Evolutionary conservation across 2,329 filamentous ascomycete species (phyloP), one percentile per base, ranked within the genome.

Genomic region (Leptographium wingfieldii): DNA sequence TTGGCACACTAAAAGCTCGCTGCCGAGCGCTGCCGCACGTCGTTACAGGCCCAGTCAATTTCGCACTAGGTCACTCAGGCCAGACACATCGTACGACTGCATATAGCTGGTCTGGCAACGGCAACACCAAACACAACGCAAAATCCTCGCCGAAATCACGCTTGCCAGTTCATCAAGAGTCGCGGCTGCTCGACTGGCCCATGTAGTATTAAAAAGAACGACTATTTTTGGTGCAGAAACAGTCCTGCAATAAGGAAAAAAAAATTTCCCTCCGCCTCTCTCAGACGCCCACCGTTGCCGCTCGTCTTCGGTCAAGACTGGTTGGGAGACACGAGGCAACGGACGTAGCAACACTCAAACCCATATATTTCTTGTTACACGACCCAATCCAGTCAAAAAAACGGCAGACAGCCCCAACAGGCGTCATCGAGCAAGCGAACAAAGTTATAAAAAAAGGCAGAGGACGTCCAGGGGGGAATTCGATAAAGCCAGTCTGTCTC

Each of bases 401-500:
- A 55, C 54, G 35, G 35, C 49, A 55, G 49, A 38, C 33, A 14
- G 55, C 43, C 7, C n/a, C 22, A 40, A 27, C 19, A 43, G n/a
- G 12, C 29, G 16, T 25, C 55, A 31, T 27, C 25, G 38, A 46
- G 38, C 55, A 56, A 25, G 43, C 43, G 43, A 46, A 46, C 14
- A 5, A 38, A 19, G 29, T 55, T 22, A n/a, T 43, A 31, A 31
- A 25, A 40, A 56, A 55, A 40, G 22, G 51, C 40, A 46, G 35
- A 35, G 14, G 40, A n/a, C 43, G 40, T 38, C 35, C n/a, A 40
- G 38, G 22, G 46, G 48, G 48, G 48, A 54, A 51, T 58, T 40
- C 48, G 19, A 31, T 53, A 54, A 58, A 43, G 49, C 49, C 49
- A 54, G 48, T 51, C 58, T 56, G 58, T 49, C 53, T 40, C 55